Base-by-base conservation (phyloP, 495 filamentous ascomycete species). In the Hyaloscypha hepaticicola region DNA sequence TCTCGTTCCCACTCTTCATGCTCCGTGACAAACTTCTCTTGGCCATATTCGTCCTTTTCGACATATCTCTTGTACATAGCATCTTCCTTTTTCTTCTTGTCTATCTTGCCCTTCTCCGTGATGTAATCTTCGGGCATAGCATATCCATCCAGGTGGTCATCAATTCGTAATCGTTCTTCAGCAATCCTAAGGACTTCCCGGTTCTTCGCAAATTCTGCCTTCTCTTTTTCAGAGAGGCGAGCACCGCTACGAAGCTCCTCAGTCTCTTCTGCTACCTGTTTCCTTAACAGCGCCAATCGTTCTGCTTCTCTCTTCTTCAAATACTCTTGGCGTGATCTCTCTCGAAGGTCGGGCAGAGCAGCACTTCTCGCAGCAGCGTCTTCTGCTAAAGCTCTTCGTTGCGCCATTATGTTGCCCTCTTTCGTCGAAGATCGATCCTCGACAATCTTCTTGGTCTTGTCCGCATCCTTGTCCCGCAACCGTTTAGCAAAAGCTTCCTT, bases 1-100 rank as follows among this genome's bases (percentile, higher is more conserved):
- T 97, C 93, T 52, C 87, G 75, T 75, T 99, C 95, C 93, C 93
- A 98, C 73, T 97, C 92, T 63, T 98, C 91, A 67, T 96, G 91
- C 74, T 99, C 95, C 0, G 95, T 97, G 56, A 97, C 82, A 69
- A 90, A 96, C 67, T 88, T 86, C 74, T 98, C 95, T 69, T 94
- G 87, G 27, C 93, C 93, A 53, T 87, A 84, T 68, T 96, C 91
- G 57, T 96, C 93, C 53, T 86, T 85, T 62, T 97, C 93, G 16
- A 97, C 90, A 70, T 97, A 93, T 24, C 94, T 89, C 71, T 90
- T 90, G 77, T 96, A 95, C 33, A 97, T 84, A 11, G 91, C 92
- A 27, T 94, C 89, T 70, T 96, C 88, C 73, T 97, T 96, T 77
- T 90, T 88, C 75, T 91, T 93, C 74, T 85, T 86, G 73, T 96